Evolutionary conservation across 805 yeast genomes (phyloP), one percentile per base, ranked within the genome.

Genomic region (Yarrowia alimentaria): DNA sequence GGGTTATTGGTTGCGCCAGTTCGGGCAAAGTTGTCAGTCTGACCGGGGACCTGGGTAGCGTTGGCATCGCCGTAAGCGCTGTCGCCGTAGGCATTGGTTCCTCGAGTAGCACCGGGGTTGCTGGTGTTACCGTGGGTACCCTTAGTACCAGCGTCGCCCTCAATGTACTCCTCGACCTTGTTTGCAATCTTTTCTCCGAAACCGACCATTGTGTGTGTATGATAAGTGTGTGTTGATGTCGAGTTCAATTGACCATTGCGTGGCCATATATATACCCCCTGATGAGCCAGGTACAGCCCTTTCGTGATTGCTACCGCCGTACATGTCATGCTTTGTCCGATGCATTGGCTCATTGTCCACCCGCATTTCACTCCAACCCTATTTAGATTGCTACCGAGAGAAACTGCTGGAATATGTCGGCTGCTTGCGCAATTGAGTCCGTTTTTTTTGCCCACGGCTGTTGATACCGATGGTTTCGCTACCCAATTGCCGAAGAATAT

Each of bases 291-390:
- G 21, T 37, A 37, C 30, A 37, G 43, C 43, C 43, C 43, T 30
- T 21, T 4, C 24, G 43, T 17, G 16, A 30, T 37, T 37, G 43
- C 43, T 35, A 35, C 42, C 25, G 43, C 30, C 30, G 30, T 24
- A n/a, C 43, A 22, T 37, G 17, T n/a, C 16, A 17, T 30, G 16
- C 43, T 17, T 35, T 35, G 42, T 24, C 22, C 22, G n/a, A n/a
- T 37, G 43, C 43, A 37, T 24, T n/a, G n/a, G 12, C 30, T 37
- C 43, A 37, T 37, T 37, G 43, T 37, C 18, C 30, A 37, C 43
- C 30, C 43, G 43, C 43, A 37, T 37, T 37, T 17, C 43, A 17
- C 43, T 12, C 10, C 43, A 37, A 37, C 43, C 43, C 30, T 37
- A 37, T 24, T 37, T 37, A 21, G 43, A 14, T 37, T 37, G 43